phyloP scores from a whole-genome alignment of 2,329 filamentous ascomycete species.

The Ophiosphaerella herpotricha region DNA sequence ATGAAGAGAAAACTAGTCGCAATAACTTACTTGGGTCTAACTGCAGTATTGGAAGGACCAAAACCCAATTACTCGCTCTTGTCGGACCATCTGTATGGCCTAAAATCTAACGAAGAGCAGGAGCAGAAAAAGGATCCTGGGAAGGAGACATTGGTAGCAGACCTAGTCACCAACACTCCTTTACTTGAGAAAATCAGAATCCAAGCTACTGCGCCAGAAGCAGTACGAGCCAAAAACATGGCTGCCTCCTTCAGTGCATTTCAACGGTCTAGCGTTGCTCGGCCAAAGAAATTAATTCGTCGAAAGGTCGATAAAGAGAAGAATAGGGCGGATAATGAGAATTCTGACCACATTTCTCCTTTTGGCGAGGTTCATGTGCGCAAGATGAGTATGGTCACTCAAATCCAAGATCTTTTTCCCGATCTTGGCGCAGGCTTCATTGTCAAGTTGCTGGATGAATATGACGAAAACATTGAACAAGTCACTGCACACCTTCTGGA shows the following conservation, averaged over 20 bases:
- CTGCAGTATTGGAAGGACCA: slow-evolving; percentile 69
- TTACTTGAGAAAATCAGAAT: slow-evolving; percentile 67
- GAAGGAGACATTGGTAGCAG: slow-evolving; percentile 70
- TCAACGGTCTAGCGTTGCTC: slow-evolving; percentile 58
- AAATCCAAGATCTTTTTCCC: slow-evolving; percentile 93
- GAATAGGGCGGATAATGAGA: slow-evolving; percentile 46
- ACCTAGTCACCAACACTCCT: slow-evolving; percentile 80
- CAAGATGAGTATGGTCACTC: slow-evolving; percentile 80
- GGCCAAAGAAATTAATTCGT: slow-evolving; percentile 57
- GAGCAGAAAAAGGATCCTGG: slow-evolving; percentile 52
- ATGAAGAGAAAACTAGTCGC: slow-evolving; percentile 72
- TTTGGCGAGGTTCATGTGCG: slow-evolving; percentile 70
- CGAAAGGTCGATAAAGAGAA: slow-evolving; percentile 71
- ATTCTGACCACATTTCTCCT: slow-evolving; percentile 42
- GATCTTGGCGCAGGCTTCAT: slow-evolving; percentile 84
- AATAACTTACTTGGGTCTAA: slow-evolving; percentile 74
- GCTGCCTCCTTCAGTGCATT: slow-evolving; percentile 65
- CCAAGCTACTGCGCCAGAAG: slow-evolving; percentile 56
- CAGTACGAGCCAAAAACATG: slow-evolving; percentile 63
- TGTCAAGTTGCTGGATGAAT: slow-evolving; percentile 77
- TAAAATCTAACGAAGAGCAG: slow-evolving; percentile 73
- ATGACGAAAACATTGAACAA: slow-evolving; percentile 75
- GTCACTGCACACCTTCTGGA: slow-evolving; percentile 83
- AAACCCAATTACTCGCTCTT: slow-evolving; percentile 74
- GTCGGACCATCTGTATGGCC: slow-evolving; percentile 79